Conservation (phyloP, 345 rosid genomes). For the Eucalyptus caleyi region DNA sequence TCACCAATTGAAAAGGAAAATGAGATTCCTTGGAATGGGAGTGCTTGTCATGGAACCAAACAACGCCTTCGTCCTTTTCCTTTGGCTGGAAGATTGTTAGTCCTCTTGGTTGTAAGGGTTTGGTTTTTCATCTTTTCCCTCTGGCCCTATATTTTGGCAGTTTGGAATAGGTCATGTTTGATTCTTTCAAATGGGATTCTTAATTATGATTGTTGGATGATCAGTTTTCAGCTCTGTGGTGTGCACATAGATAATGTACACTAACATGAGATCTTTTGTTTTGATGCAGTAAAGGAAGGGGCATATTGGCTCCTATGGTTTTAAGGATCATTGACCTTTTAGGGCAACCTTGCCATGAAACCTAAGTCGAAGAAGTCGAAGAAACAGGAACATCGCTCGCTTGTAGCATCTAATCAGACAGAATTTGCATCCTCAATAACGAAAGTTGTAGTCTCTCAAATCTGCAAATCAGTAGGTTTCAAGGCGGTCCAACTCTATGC, state of each 20-base stretch:
- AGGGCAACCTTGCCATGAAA: neutral
- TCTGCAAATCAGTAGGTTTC: slow-evolving; percentile 45
- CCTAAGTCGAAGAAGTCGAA: neutral
- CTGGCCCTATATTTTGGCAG: neutral
- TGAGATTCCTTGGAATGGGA: neutral
- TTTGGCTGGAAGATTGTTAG: neutral
- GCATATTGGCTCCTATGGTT: neutral
- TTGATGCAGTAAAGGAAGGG: neutral
- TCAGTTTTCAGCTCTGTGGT: neutral
- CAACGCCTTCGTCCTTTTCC: neutral
- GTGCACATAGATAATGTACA: neutral
- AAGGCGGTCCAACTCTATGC: slow-evolving; percentile 23
- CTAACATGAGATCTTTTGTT: neutral
- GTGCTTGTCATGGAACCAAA: neutral
- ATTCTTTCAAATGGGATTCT: neutral
- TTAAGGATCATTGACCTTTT: neutral
- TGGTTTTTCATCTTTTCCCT: neutral
- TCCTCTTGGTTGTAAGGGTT: neutral
- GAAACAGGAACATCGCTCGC: neutral
- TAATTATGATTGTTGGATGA: neutral
- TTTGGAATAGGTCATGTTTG: neutral
- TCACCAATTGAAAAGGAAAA: neutral
- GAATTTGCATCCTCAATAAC: slow-evolving; percentile 24
- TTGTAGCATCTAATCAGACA: neutral
- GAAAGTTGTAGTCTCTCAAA: slow-evolving; percentile 43